Percentiles rank a stretch among this genome's conserved stretches.
Conservation (phyloP, 2,329 filamentous ascomycete genomes). For the Aspergillus sp. region DNA sequence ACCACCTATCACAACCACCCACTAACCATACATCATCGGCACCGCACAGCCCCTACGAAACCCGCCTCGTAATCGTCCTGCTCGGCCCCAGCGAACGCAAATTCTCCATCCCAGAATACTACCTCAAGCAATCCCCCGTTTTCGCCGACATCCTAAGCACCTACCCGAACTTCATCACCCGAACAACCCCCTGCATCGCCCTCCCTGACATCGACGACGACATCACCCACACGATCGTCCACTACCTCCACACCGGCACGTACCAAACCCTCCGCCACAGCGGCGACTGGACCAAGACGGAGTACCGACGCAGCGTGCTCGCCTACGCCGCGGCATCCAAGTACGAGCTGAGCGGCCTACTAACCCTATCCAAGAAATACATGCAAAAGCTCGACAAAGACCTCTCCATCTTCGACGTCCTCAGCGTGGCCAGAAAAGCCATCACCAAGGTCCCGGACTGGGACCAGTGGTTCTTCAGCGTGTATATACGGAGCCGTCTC, state of each 20-base stretch:
- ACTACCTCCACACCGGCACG: conserved; percentile 1
- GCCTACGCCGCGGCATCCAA: neutral
- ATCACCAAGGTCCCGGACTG: neutral
- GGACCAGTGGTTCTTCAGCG: conserved; percentile 5
- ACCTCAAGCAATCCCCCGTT: conserved; percentile 1
- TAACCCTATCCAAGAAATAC: conserved; percentile 2
- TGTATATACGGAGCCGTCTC: neutral
- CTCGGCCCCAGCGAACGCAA: conserved; percentile 5
- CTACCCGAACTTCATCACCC: conserved; percentile 6
- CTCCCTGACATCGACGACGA: conserved; percentile 8
- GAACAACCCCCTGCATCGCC: neutral
- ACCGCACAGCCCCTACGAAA: conserved; percentile 1
- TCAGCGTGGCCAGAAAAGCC: neutral
- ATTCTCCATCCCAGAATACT: conserved; percentile 3
- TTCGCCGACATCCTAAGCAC: conserved; percentile 6
- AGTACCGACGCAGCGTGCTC: conserved; percentile 8
- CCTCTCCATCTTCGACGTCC: conserved; percentile 6
- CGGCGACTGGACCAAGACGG: conserved; percentile 8
- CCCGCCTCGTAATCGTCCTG: neutral
- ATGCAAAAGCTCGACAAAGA: conserved; percentile 7
- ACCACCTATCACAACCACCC: no score
- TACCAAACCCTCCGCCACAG: conserved; percentile 5
- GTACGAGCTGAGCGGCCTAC: neutral
- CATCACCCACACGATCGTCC: conserved; percentile 4
- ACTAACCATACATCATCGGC: no score